Base-by-base conservation (phyloP, 345 rosid species). In the Theobroma cacao region DNA sequence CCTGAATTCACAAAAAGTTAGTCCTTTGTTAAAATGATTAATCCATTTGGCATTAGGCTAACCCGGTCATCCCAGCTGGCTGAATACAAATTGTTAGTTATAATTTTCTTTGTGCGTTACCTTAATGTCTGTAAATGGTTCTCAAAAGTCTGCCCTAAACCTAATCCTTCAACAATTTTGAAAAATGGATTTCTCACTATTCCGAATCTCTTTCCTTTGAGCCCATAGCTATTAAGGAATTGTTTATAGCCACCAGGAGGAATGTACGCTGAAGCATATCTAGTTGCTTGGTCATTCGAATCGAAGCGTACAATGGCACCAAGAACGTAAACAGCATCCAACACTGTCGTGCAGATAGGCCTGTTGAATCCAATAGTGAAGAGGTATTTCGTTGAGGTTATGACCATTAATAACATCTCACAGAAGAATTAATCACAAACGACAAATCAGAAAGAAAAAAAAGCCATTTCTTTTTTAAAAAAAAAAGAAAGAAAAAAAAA, bases 281-380 rank as follows among this genome's bases (percentile, higher is more conserved):
- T 79, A 0, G 93, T 93, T 56, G 89, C 95, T 52, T 79, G 58
- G 41, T 91, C 95, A 17, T 80, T 72, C 12, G 67, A 65, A 87
- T 90, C 93, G 30, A 81, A 80, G 45, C 92, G 90, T 8, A 65
- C 88, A 28, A 91, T 82, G 81, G 87, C 92, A 79, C 90, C 95
- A 40, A 90, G 91, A 52, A 88, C 85, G 66, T 83, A 78, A 61
- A 90, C 89, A 7, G 93, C 89, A 75, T 90, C 93, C 0, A 90
- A 60, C 26, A 91, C 91, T 4, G 93, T 90, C 84, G 91, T 83
- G 66, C 90, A 79, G 3, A 90, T 86, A 0, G 95, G 91, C 83
- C 93, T 90, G 78, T 50, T 58, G 48, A 41, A 74, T 41, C 36
- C 43, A 61, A 17, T 26, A 69, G 11, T 9, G 26, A 5, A 26